Evolutionary conservation across 495 filamentous ascomycete genomes (phyloP).

Genomic region (Rostrohypoxylon terebratum): DNA sequence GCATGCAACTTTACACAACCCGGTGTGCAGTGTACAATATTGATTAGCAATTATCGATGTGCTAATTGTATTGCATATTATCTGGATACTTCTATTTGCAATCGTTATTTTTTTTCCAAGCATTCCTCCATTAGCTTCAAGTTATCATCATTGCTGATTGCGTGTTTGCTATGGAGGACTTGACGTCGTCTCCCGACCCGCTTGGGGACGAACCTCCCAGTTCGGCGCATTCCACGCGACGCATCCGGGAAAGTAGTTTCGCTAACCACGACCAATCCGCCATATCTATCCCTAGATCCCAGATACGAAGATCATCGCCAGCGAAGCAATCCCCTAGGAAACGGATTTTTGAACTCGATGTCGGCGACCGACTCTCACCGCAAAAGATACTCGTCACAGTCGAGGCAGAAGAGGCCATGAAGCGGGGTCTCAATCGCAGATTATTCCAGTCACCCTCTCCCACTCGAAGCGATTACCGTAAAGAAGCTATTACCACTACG

Average conservation of each 20-base stretch:
- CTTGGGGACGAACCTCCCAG: slow-evolving; percentile 54
- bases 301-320: slow-evolving; percentile 45
- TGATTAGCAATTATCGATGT: slow-evolving; percentile 7
- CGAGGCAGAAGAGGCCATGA: slow-evolving; percentile 57
- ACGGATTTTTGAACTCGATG: slow-evolving; percentile 65
- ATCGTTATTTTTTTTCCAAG: slow-evolving; percentile 4
- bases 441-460: slow-evolving; percentile 57
- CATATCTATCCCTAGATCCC: slow-evolving; percentile 34
- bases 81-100: slow-evolving; percentile 5
- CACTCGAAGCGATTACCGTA: slow-evolving; percentile 42
- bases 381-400: slow-evolving; percentile 66
- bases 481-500: slow-evolving; percentile 48
- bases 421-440: slow-evolving; percentile 50
- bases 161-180: slow-evolving; percentile 48
- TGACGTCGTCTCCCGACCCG: slow-evolving; percentile 62
- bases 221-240: slow-evolving; percentile 48
- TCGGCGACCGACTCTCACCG: slow-evolving; percentile 60
- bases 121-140: slow-evolving; percentile 13
- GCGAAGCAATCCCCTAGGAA: slow-evolving; percentile 60
- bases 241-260: slow-evolving; percentile 43
- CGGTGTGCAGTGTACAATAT: slow-evolving; percentile 7
- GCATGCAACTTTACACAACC: slow-evolving; percentile 25
- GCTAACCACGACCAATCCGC: slow-evolving; percentile 35
- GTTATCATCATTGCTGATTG: slow-evolving; percentile 23
- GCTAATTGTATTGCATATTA: slow-evolving; percentile 22